Conservation (phyloP, 2,329 filamentous ascomycete species). For the Juglanconis oblonga region DNA sequence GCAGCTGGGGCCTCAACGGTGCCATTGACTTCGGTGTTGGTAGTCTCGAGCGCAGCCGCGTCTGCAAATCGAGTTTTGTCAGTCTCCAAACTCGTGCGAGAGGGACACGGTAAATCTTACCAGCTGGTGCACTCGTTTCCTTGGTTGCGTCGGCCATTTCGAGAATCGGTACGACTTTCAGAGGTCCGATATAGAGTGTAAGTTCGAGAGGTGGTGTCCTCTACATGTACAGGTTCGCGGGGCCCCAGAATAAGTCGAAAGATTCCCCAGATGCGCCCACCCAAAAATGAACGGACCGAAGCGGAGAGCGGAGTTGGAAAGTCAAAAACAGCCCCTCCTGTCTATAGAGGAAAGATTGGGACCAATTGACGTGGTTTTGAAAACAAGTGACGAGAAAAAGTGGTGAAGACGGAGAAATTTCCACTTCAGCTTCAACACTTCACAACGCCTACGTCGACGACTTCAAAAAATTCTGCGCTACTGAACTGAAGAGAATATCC, state of each 20-base stretch:
- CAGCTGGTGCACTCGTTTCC: slow-evolving; percentile 11
- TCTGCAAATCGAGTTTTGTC: slow-evolving; percentile 5
- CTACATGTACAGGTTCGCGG: background rate
- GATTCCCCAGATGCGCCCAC: slow-evolving; percentile 11
- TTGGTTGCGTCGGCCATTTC: slow-evolving; percentile 17
- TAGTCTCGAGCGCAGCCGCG: slow-evolving; percentile 10
- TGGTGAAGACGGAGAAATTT: slow-evolving; percentile 8
- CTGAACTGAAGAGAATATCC: background rate
- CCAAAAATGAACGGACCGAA: slow-evolving; percentile 8
- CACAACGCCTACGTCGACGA: slow-evolving; percentile 10
- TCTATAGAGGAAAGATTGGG: slow-evolving; percentile 2
- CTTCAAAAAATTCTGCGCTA: slow-evolving; percentile 20
- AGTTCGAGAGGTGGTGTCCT: background rate
- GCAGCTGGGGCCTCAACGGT: slow-evolving; percentile 19
- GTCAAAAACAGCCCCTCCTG: slow-evolving; percentile 5
- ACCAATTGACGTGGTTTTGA: slow-evolving; percentile 10
- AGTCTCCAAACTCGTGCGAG: background rate
- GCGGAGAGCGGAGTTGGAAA: background rate
- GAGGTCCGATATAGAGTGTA: background rate
- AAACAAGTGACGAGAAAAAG: slow-evolving; percentile 8
- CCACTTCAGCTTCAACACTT: slow-evolving; percentile 7
- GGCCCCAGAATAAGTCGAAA: background rate
- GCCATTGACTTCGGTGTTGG: slow-evolving; percentile 1
- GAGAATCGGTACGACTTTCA: background rate
- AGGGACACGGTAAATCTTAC: slow-evolving; percentile 2